phyloP scores from a whole-genome alignment of 768 basidiomycete genomes.

The Ramaria sp. region DNA sequence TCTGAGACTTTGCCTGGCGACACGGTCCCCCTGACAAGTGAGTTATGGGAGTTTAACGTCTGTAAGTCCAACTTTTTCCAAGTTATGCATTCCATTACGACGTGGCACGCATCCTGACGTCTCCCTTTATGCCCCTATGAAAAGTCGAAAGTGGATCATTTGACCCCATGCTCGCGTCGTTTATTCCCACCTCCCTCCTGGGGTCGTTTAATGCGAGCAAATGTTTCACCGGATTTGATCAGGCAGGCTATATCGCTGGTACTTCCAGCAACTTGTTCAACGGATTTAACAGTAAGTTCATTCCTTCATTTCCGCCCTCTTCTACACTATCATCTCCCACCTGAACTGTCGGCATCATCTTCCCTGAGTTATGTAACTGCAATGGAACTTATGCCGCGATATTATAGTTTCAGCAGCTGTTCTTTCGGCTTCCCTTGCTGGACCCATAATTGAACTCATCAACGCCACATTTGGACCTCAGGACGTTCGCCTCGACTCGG shows the following conservation, averaged over 20 bases:
- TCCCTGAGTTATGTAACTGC: slow-evolving; percentile 13
- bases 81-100: too few relatives aligned
- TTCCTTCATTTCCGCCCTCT: neutral
- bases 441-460: slow-evolving; percentile 21
- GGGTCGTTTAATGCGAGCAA: slow-evolving; percentile 21
- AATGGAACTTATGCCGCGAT: neutral
- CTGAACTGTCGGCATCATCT: neutral
- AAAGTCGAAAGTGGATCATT: slow-evolving; percentile 32
- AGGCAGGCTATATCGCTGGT: slow-evolving; percentile 26
- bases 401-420: slow-evolving; percentile 1
- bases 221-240: slow-evolving; percentile 28
- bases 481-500: slow-evolving; percentile 17
- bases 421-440: slow-evolving; percentile 12
- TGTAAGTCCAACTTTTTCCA: neutral
- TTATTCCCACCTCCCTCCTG: slow-evolving; percentile 33
- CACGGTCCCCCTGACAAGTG: slow-evolving; percentile 21
- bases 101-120: too few relatives aligned
- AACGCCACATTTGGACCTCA: slow-evolving; percentile 5
- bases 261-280: slow-evolving; percentile 30
- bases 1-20: slow-evolving; percentile 16
- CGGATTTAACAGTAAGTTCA: slow-evolving; percentile 8
- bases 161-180: slow-evolving; percentile 34
- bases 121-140: too few relatives aligned
- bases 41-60: slow-evolving; percentile 27
- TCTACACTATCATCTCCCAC: neutral